Conservation (phyloP, 2,329 filamentous ascomycete species). For the Penicillium sp. region DNA sequence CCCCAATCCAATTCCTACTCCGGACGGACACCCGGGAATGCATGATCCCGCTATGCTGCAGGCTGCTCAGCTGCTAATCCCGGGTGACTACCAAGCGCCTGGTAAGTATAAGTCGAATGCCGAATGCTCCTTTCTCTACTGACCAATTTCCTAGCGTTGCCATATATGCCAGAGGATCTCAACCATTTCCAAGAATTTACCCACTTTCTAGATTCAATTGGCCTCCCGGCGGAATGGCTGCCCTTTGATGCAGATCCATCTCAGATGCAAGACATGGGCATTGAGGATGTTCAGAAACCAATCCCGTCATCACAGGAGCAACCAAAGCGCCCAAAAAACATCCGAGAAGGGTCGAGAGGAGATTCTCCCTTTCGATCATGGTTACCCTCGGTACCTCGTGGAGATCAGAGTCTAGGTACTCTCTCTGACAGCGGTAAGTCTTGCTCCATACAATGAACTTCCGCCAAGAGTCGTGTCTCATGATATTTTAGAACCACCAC, state of each 20-base stretch:
- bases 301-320: conserved; percentile 24
- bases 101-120: conserved; percentile 11
- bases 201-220: conserved; percentile 40
- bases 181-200: conserved; percentile 44
- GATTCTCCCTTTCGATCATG: conserved; percentile 41
- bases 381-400: conserved; percentile 37
- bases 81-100: conserved; percentile 32
- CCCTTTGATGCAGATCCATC: conserved; percentile 30
- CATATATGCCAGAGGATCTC: conserved; percentile 37
- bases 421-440: conserved; percentile 37
- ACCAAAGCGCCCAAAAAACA: conserved; percentile 21
- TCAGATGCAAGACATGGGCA: conserved; percentile 29
- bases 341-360: conserved; percentile 30
- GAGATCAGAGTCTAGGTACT: conserved; percentile 37
- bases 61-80: conserved; percentile 39
- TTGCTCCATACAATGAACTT: neutral
- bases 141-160: conserved; percentile 26
- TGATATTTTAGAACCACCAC: conserved; percentile 29
- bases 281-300: conserved; percentile 29
- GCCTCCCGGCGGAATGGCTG: conserved; percentile 40
- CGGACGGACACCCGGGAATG: conserved; percentile 27
- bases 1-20: conserved; percentile 12
- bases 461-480: neutral
- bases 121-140: neutral
- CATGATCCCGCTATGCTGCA: conserved; percentile 46